Evolutionary conservation across 164 flowering plant species (phyloP), one percentile per base, ranked within the genome.

Genomic region (Vitis amurensis): DNA sequence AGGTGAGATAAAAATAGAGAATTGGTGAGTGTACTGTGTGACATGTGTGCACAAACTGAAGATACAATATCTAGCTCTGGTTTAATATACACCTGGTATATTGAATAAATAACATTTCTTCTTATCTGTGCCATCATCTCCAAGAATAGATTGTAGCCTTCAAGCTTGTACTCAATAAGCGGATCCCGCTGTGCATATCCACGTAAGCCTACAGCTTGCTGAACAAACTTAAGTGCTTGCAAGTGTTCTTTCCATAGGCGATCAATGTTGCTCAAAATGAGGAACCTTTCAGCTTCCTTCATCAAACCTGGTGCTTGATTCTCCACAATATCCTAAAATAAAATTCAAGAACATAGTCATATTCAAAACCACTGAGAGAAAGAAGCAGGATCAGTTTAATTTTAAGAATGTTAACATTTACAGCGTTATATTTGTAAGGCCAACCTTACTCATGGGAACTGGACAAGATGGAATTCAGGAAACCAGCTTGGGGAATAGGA

Each of bases 161-260:
- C 99, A 55, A 95, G 98, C 76, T 95, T 95, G 80, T 95, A 95
- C 74, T 95, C 99, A 9, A 95, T 95, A 15, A 95, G 94, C 70
- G 99, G 99, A 73, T 95, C 99, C 31, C 99, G 80, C 69, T 95
- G 99, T 59, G 99, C 98, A 84, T 95, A 93, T 55, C 99, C 99
- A 59, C 98, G 93, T 60, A 95, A 81, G n/a, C 99, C 88, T 9
- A 95, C 98, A 63, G 99, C 99, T 82, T 95, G 99, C 77, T 95
- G 98, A 37, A 95, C 99, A 76, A 95, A 95, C 72, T 93, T 95
- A 53, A 95, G 77, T 49, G 97, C 97, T 81, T 95, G 99, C 82
- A 95, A 79, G 81, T 95, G 99, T 76, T 95, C 98, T 69, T 95
- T 95, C 99, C 99, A 95, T 66, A 95, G 72, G 51, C 99, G 88